Conservation (phyloP, 2,329 filamentous ascomycete species). For the Sporothrix inflata region DNA sequence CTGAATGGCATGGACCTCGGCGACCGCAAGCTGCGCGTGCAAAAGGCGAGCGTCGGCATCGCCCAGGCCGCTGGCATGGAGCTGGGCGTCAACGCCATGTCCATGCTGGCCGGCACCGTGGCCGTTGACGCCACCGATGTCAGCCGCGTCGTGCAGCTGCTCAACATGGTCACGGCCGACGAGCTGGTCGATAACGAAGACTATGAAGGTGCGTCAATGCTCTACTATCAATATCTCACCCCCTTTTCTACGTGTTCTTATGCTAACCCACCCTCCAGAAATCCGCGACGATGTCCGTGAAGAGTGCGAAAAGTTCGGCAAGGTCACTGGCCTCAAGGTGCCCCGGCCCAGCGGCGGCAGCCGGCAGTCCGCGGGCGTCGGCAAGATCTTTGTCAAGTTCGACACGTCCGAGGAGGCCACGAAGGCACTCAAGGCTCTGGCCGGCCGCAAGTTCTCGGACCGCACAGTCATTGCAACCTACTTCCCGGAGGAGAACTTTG, state of each 20-base stretch:
- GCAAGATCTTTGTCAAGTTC: conserved; percentile 98
- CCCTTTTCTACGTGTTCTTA: no score
- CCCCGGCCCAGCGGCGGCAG: conserved; percentile 83
- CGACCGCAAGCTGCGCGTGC: conserved; percentile 81
- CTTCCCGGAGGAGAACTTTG: conserved; percentile 97
- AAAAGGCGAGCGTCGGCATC: conserved; percentile 87
- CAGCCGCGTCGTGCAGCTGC: conserved; percentile 82
- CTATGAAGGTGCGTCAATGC: conserved; percentile 77
- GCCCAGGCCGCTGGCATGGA: conserved; percentile 92
- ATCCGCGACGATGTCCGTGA: conserved; percentile 93
- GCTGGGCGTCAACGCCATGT: conserved; percentile 97
- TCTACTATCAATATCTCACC: no score
- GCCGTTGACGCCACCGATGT: conserved; percentile 74
- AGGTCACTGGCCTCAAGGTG: conserved; percentile 85
- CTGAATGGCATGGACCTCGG: conserved; percentile 93
- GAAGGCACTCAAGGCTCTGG: conserved; percentile 84
- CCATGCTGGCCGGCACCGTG: conserved; percentile 90
- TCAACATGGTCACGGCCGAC: conserved; percentile 98
- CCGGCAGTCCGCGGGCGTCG: conserved; percentile 84
- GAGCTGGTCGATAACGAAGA: conserved; percentile 93
- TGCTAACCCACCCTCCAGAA: conserved; percentile 66
- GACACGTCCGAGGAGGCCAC: conserved; percentile 76
- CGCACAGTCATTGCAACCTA: conserved; percentile 95
- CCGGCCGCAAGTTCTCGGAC: conserved; percentile 93
- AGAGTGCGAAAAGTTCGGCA: conserved; percentile 90